Evolutionary conservation across 2,329 filamentous ascomycete species (phyloP), one percentile per base, ranked within the genome.

Genomic region (Cercospora citrullina): DNA sequence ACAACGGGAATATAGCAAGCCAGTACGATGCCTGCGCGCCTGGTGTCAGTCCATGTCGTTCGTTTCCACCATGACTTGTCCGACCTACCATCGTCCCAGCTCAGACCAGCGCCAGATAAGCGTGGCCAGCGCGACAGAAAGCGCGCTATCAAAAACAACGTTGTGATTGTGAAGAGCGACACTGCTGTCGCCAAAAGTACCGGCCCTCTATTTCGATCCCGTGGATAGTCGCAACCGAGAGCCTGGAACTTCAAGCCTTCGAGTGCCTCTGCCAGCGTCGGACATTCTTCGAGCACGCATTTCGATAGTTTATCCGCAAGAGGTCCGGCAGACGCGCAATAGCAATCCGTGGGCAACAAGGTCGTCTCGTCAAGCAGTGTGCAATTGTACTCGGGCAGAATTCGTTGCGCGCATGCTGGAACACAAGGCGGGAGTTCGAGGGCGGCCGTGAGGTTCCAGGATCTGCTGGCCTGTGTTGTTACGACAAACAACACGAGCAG

Each of bases 1-100:
- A 63, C 26, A 30, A 68, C 31, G 12, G 63, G 58, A 7, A 65
- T 16, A 14, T 58, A 65, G 21, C 53, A 53, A 5, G 51, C 23
- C 4, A 65, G 5, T 3, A 64, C 63, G 33, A 64, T 53, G 28
- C 39, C 61, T 63, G 31, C 14, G 14, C 16, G 21, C 14, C 9
- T 4, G 18, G 14, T 26, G 28, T 63, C 26, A 51, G 36, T 48
- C 9, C 26, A 5, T 39, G 6, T n/a, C 8, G n/a, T 6, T 23
- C 30, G 16, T n/a, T 42, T n/a, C 36, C n/a, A 12, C 42, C n/a
- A 7, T 5, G 12, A 7, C 6, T 14, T 26, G 5, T 33, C 10
- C 30, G 3, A 36, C 61, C 3, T 33, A 63, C 61, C 64, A 63
- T 68, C 67, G 30, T 68, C 67, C 63, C 59, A 65, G 23, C 67